phyloP scores from a whole-genome alignment of 768 basidiomycete genomes.

The Pleurotus tuber-regium region DNA sequence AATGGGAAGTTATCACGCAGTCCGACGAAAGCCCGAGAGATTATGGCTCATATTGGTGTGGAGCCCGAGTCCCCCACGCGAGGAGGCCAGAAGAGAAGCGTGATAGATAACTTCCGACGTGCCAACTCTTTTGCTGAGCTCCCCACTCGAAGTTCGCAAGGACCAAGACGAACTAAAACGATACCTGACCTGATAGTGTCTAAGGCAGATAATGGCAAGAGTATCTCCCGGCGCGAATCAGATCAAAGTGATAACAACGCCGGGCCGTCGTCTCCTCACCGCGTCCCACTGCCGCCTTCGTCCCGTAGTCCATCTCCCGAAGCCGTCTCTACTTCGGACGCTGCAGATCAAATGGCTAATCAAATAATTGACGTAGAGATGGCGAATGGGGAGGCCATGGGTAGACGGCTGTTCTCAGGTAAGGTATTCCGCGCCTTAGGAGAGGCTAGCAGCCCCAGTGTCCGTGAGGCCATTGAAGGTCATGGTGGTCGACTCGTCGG shows the following conservation, averaged over 20 bases:
- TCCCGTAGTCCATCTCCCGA: slow-evolving; percentile 4
- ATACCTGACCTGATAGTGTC: slow-evolving; percentile 16
- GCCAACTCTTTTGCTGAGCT: slow-evolving; percentile 58
- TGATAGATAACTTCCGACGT: slow-evolving; percentile 62
- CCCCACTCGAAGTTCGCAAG: slow-evolving; percentile 2
- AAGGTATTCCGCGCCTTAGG: slow-evolving; percentile 59
- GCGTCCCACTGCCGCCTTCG: slow-evolving; percentile 4
- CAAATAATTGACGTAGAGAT: neutral
- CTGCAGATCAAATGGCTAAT: neutral
- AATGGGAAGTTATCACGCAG: slow-evolving; percentile 60
- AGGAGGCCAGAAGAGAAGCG: slow-evolving; percentile 26
- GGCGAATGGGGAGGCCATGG: slow-evolving; percentile 12
- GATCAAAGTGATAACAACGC: slow-evolving; percentile 5
- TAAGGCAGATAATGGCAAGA: neutral
- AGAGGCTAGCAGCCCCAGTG: slow-evolving; percentile 58
- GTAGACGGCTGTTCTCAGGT: slow-evolving; percentile 48
- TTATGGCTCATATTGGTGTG: slow-evolving; percentile 8
- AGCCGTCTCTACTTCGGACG: neutral
- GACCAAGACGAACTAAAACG: slow-evolving; percentile 42
- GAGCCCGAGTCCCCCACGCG: neutral
- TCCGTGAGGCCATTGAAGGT: slow-evolving; percentile 58
- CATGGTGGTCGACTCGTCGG: slow-evolving; percentile 51
- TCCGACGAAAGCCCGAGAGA: slow-evolving; percentile 42
- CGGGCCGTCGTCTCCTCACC: slow-evolving; percentile 13
- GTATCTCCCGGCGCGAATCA: neutral